Evolutionary conservation across 148 eudicot genomes (phyloP), one percentile per base, ranked within the genome.

Genomic region (Rheum nobile): DNA sequence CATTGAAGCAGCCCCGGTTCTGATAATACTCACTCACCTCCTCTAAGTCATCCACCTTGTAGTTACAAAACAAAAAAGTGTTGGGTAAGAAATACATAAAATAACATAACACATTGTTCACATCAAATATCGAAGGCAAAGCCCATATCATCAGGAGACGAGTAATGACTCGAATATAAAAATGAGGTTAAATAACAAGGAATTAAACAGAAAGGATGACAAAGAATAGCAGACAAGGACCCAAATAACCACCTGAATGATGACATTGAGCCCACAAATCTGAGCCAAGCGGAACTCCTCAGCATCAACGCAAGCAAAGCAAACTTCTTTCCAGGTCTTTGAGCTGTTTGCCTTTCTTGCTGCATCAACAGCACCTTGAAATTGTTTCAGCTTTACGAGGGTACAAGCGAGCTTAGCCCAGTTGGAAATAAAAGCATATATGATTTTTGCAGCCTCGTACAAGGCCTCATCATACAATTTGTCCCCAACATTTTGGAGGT

Each of bases 221-320:
- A 69, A 31, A 69, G 22, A 68, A 34, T 6, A 6, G 46, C 12
- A 35, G 37, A 6, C 24, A 69, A 19, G 28, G 28, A 54, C 46
- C 43, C 16, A 41, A 22, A 41, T 43, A 71, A 65, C 9, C n/a
- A 71, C 73, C 98, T 93, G 98, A 68, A 93, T 86, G 74, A 93
- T 93, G 76, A 93, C 93, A 77, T 91, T 93, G 71, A 93, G 97
- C 67, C 98, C 98, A 82, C 98, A 93, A 48, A 93, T 93, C 75
- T 93, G 98, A 79, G 98, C 98, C 86, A 93, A 81, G 44, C 98
- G 98, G 83, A 93, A 93, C 86, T 93, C 98, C 80, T 91, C 98
- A 26, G 95, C 97, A 85, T 93, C 96, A 69, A 93, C 96, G 87
- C 98, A 93, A 79, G 98, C 96, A 86, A 93, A 93, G 78, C 98